Percentiles rank a stretch among this genome's conserved stretches.
phyloP scores from a whole-genome alignment of 441 rosid species.

The Pelargonium myrrhifolium region DNA sequence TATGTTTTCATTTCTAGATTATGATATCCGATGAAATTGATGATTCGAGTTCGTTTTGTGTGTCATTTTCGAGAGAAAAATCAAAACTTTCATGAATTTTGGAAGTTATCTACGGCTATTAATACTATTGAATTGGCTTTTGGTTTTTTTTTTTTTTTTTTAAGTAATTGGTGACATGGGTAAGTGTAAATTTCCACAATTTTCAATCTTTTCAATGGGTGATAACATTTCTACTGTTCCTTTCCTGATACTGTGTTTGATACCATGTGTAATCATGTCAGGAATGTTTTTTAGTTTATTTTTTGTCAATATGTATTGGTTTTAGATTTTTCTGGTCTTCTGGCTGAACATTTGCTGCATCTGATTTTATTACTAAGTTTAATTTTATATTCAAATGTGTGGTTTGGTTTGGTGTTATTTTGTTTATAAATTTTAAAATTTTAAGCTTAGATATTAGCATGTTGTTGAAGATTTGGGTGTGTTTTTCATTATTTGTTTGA shows the following conservation, averaged over 20 bases:
- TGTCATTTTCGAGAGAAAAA: background rate
- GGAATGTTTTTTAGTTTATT: background rate
- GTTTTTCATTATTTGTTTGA: background rate
- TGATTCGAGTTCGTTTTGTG: background rate
- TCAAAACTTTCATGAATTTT: background rate
- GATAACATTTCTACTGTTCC: background rate
- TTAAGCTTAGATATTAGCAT: background rate
- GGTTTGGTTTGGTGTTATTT: background rate
- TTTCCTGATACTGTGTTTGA: background rate
- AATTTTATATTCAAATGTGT: background rate
- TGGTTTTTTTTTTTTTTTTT: background rate
- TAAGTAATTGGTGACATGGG: background rate
- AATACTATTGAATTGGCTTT: background rate
- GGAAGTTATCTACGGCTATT: background rate
- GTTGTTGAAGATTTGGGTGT: background rate
- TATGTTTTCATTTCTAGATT: background rate
- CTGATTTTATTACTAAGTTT: background rate
- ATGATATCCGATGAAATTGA: constrained; percentile 5
- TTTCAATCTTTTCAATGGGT: background rate
- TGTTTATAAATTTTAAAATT: background rate
- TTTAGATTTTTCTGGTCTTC: background rate
- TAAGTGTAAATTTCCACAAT: background rate
- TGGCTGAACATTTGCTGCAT: background rate
- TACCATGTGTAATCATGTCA: background rate
- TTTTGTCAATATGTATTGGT: background rate